A percentile compares a stretch with the other conserved stretches of the same genome.
Evolutionary conservation across 1,284 basidiomycete species (phyloP).

Genomic region (Mycena sp.): DNA sequence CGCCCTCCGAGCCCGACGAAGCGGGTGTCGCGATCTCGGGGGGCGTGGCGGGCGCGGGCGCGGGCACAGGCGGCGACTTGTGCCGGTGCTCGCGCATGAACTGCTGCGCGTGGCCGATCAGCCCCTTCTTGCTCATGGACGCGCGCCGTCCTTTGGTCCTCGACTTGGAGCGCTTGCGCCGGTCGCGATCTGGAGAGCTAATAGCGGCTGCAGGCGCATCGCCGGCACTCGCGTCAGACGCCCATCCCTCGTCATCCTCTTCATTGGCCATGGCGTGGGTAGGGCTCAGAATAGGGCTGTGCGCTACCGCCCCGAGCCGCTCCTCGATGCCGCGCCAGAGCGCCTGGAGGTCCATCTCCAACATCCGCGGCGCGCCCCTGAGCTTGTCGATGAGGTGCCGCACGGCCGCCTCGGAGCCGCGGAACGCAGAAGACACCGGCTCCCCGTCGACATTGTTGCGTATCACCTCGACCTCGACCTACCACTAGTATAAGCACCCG

Average conservation of each 20-base stretch:
- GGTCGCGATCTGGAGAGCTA: constrained; percentile 18
- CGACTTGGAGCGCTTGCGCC: constrained; percentile 28
- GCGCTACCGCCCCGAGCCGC: neutral
- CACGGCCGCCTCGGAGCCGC: constrained; percentile 30
- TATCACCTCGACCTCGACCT: constrained; percentile 74
- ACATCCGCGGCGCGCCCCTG: constrained; percentile 27
- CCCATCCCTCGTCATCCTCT: constrained; percentile 44
- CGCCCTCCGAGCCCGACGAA: neutral
- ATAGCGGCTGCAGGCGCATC: constrained; percentile 1
- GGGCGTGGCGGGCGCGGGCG: no score
- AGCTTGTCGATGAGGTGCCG: constrained; percentile 44
- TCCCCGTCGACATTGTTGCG: constrained; percentile 50
- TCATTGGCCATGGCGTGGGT: constrained; percentile 9
- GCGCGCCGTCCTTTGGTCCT: constrained; percentile 22
- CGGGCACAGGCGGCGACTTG: neutral
- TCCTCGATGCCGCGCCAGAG: constrained; percentile 24
- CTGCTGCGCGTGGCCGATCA: constrained; percentile 21
- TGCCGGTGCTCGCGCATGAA: constrained; percentile 27
- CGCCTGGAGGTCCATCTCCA: constrained; percentile 26
- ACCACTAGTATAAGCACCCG: neutral
- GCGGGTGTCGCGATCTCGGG: neutral
- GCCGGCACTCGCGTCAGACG: constrained; percentile 32
- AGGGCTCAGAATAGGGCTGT: constrained; percentile 6
- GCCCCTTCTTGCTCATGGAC: constrained; percentile 14
- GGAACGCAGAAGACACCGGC: constrained; percentile 25